phyloP scores from a whole-genome alignment of 805 yeast species.

The Saccharomyces paradoxus region DNA sequence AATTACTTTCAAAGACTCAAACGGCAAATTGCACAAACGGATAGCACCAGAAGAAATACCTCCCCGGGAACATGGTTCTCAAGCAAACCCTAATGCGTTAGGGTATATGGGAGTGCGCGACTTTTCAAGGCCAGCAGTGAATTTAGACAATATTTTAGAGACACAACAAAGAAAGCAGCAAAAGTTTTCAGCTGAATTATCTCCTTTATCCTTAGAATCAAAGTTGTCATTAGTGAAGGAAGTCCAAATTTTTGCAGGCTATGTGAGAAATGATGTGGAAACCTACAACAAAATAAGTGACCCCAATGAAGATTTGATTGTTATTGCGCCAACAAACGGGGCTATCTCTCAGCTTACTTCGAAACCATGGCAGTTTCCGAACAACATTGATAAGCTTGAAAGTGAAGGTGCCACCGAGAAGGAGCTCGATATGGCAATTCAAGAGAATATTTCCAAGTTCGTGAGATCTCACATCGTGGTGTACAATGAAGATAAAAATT shows the following conservation, averaged over 20 bases:
- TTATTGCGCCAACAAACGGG: slow-evolving; percentile 64
- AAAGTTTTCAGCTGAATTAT: neutral
- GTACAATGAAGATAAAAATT: slow-evolving; percentile 8
- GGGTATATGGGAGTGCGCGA: neutral
- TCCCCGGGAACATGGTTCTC: neutral
- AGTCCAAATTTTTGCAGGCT: slow-evolving; percentile 58
- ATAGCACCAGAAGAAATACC: slow-evolving; percentile 1
- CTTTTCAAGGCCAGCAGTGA: neutral
- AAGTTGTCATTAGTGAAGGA: slow-evolving; percentile 29
- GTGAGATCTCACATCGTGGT: slow-evolving; percentile 54
- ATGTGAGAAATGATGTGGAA: slow-evolving; percentile 55
- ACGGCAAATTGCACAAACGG: slow-evolving; percentile 10
- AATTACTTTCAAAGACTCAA: slow-evolving; percentile 5
- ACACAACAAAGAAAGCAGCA: slow-evolving; percentile 6
- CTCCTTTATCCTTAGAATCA: slow-evolving; percentile 21
- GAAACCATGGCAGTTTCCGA: slow-evolving; percentile 84
- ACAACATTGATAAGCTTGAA: slow-evolving; percentile 30
- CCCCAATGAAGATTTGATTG: slow-evolving; percentile 36
- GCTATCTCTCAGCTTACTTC: slow-evolving; percentile 43
- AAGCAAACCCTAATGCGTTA: neutral
- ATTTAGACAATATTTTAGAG: neutral
- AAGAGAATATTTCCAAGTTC: slow-evolving; percentile 48
- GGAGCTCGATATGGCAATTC: slow-evolving; percentile 42
- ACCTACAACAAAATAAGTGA: slow-evolving; percentile 43
- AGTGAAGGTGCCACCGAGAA: slow-evolving; percentile 26